A percentile compares a stretch with the other conserved stretches of the same genome.
Conservation (phyloP, 371 early-diverging fungal genomes). For the Catenaria anguillulae region DNA sequence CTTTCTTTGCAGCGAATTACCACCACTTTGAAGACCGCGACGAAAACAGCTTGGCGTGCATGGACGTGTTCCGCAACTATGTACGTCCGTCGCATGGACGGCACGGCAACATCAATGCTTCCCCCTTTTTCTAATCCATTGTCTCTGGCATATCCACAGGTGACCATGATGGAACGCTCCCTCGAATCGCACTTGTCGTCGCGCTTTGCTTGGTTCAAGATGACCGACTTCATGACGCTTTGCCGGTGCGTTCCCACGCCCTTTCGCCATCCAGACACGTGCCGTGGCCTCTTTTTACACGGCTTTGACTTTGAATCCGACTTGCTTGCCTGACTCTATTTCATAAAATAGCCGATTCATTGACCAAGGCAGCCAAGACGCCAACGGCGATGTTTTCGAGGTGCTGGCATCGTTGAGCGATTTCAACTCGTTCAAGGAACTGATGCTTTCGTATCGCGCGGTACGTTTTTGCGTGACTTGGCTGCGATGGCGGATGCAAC, state of each 20-base stretch:
- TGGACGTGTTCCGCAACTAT: conserved; percentile 22
- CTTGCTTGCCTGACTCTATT: no score
- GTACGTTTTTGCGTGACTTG: conserved; percentile 12
- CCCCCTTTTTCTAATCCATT: no score
- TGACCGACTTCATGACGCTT: conserved; percentile 21
- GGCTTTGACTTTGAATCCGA: no score
- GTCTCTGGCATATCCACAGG: no score
- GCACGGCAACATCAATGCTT: no score
- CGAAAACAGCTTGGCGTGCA: conserved; percentile 34
- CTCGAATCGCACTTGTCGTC: conserved; percentile 16
- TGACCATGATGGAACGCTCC: conserved; percentile 17
- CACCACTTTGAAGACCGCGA: conserved; percentile 19
- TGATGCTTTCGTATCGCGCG: conserved; percentile 23
- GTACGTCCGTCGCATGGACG: no score
- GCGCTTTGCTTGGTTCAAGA: conserved; percentile 21
- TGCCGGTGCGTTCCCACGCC: conserved; percentile 12
- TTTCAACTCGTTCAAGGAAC: conserved; percentile 28
- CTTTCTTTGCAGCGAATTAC: conserved; percentile 15
- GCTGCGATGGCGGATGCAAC: no score
- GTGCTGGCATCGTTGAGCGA: conserved; percentile 24
- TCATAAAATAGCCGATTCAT: no score
- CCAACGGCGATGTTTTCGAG: conserved; percentile 36
- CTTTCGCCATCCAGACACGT: background rate
- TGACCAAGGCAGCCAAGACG: no score
- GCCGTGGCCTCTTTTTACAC: no score